Evolutionary conservation across 2,329 filamentous ascomycete genomes (phyloP), one percentile per base, ranked within the genome.

Genomic region (Aspergillus novoparasiticus): DNA sequence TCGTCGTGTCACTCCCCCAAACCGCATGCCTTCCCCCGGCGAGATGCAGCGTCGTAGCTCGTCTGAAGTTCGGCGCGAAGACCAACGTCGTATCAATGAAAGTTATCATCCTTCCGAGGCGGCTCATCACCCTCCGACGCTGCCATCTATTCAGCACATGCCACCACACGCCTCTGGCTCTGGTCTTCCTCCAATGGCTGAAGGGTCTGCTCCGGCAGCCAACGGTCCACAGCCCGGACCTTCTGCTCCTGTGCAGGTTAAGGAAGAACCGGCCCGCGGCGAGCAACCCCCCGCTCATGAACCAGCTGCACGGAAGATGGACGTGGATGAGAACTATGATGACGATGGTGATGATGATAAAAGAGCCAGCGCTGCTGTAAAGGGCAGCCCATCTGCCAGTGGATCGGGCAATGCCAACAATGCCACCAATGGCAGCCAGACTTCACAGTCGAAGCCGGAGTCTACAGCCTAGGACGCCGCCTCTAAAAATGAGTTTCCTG

Each of bases 291-390:
- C 84, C 23, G 78, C 84, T 21, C 89, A 89, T 62, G 94, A 98
- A 80, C 92, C 93, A 59, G 93, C 95, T 39, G 93, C 93, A 23
- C 86, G 95, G 26, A 96, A 96, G 79, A 96, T 99, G 88, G 94
- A 98, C 8, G 92, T 98, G 23, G 94, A 99, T 70, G 95, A 99
- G 76, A 91, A 98, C 76, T 98, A 99, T 72, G 94, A 98, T 76
- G 94, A 98, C 72, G 94, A 94, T 62, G 92, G 88, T 5, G 94
- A 96, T 68, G 94, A 97, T 64, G 90, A 95, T 46, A 88, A 87
- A 76, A 77, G 82, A 66, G 70, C 69, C n/a, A 69, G 62, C 60
- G 61, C 68, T 45, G 71, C 63, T 50, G 68, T 71, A 6, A 80
- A 79, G 66, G 71, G 73, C 16, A 79, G 76, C 61, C 77, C 76